Conservation (phyloP, 176 grass and related monocot genomes). For the Oryza officinalis region DNA sequence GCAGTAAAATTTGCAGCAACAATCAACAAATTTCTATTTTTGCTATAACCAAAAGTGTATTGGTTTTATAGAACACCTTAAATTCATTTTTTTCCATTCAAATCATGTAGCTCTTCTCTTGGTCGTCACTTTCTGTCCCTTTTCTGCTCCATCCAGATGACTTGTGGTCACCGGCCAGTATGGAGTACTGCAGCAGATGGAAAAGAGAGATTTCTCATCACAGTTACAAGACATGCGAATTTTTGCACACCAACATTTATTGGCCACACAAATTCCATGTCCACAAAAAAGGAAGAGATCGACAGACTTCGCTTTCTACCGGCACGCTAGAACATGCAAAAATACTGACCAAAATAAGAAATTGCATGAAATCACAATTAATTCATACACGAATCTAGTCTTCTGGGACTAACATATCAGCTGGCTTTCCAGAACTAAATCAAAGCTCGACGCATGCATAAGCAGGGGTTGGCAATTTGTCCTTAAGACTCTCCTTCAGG, state of each 20-base stretch:
- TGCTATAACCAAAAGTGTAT: neutral
- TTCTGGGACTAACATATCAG: neutral
- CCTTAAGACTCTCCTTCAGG: neutral
- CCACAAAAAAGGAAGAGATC: neutral
- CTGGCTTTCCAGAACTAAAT: neutral
- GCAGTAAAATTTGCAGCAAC: neutral
- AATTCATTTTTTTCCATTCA: neutral
- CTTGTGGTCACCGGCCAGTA: neutral
- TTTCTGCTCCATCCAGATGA: neutral
- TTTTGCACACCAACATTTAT: neutral
- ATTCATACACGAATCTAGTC: constrained; percentile 18
- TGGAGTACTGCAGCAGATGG: neutral
- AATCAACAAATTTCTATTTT: neutral
- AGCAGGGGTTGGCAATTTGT: neutral
- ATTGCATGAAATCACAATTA: neutral
- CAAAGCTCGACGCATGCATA: constrained; percentile 11
- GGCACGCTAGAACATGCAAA: constrained; percentile 5
- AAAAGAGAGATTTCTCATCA: neutral
- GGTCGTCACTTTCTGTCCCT: neutral
- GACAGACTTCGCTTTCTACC: constrained; percentile 35
- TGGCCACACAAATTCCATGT: constrained; percentile 16
- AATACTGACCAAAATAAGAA: neutral
- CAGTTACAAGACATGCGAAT: constrained; percentile 1
- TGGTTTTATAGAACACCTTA: neutral
- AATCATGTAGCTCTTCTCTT: neutral